Evolutionary conservation across 2,329 filamentous ascomycete species (phyloP).

Genomic region (Trichoderma afroharzianum): DNA sequence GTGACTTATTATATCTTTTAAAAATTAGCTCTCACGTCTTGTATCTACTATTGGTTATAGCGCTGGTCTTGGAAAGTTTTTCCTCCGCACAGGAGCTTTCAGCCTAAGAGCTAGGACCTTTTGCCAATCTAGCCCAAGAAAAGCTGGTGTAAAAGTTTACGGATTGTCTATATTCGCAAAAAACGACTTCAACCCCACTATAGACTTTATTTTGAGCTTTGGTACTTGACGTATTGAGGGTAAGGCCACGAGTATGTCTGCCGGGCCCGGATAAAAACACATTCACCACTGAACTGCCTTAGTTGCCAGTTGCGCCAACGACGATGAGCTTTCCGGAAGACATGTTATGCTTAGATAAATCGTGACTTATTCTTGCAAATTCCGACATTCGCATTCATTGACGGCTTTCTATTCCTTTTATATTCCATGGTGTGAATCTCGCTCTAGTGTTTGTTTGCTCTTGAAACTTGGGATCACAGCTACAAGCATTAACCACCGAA

Average conservation of each 20-base stretch:
- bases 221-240: background rate
- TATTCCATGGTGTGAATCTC: background rate
- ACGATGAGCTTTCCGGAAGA: background rate
- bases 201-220: background rate
- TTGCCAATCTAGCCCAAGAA: background rate
- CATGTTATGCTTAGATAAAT: background rate
- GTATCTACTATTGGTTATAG: background rate
- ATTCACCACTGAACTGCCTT: background rate
- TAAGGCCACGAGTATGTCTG: background rate
- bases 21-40: background rate
- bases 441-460: background rate
- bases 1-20: background rate
- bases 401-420: background rate
- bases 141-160: background rate
- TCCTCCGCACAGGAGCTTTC: background rate
- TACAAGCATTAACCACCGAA: background rate
- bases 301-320: background rate
- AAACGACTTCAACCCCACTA: background rate
- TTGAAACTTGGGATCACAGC: background rate
- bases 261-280: background rate
- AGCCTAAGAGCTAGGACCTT: background rate
- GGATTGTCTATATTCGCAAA: background rate
- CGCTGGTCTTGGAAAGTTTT: background rate
- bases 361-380: background rate
- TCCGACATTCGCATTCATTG: background rate